phyloP scores from a whole-genome alignment of 1,139 yeast species.

The Debaryomyces sp. region DNA sequence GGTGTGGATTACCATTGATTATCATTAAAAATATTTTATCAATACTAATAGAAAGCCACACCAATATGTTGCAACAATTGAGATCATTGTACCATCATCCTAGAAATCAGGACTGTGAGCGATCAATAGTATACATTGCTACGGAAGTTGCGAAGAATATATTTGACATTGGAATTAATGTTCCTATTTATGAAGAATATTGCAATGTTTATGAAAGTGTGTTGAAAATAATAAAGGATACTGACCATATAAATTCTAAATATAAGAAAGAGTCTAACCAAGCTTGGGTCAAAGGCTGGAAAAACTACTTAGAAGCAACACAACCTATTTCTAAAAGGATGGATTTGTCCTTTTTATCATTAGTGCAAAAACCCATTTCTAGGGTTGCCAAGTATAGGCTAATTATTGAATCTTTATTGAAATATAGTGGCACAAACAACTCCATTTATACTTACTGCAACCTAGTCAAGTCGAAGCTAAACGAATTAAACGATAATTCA shows the following conservation, averaged over 20 bases:
- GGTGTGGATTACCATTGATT: constrained; percentile 29
- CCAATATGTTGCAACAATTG: constrained; percentile 21
- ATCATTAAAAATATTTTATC: constrained; percentile 23
- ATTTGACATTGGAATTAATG: constrained; percentile 14
- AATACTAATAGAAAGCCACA: constrained; percentile 29
- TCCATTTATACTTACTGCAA: neutral
- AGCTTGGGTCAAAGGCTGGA: constrained; percentile 36
- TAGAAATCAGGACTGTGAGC: neutral
- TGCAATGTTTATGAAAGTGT: constrained; percentile 45
- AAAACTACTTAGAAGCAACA: constrained; percentile 44
- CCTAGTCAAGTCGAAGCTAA: constrained; percentile 4
- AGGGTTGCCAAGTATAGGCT: constrained; percentile 55
- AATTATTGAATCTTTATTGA: constrained; percentile 39
- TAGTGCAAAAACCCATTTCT: constrained; percentile 56
- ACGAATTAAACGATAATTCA: constrained; percentile 25
- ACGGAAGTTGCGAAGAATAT: constrained; percentile 9
- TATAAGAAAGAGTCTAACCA: constrained; percentile 8
- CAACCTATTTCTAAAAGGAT: constrained; percentile 33
- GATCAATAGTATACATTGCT: constrained; percentile 6
- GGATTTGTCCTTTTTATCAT: constrained; percentile 52
- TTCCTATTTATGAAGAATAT: constrained; percentile 41
- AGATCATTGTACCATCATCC: constrained; percentile 1
- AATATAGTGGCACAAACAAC: constrained; percentile 13
- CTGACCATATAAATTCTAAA: constrained; percentile 8
- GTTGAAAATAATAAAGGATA: constrained; percentile 30